Evolutionary conservation across 345 rosid genomes (phyloP).

Genomic region (Linum lewisii): DNA sequence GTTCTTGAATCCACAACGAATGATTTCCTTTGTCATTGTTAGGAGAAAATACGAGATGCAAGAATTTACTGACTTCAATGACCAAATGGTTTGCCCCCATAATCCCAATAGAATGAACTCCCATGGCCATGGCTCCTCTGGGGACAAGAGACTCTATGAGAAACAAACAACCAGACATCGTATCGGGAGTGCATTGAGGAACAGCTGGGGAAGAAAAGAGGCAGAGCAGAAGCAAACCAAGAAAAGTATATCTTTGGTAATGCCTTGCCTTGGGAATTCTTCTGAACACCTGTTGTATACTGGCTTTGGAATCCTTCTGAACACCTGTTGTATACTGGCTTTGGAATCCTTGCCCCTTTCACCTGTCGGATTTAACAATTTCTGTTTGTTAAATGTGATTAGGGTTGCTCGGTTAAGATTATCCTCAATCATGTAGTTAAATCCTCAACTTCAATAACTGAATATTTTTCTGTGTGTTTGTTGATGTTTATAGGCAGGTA

Average conservation of each 20-base stretch:
- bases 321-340: background rate
- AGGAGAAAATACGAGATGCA: constrained; percentile 81
- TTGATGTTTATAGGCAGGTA: constrained; percentile 62
- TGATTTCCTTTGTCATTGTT: constrained; percentile 3
- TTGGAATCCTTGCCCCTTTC: background rate
- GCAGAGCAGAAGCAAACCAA: constrained; percentile 46
- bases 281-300: background rate
- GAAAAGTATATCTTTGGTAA: constrained; percentile 71
- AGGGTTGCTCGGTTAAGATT: no score
- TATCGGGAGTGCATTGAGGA: constrained; percentile 68
- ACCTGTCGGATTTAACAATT: background rate
- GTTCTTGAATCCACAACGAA: background rate
- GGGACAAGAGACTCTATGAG: constrained; percentile 36
- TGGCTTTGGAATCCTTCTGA: background rate
- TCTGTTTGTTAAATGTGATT: no score
- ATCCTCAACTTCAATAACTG: background rate
- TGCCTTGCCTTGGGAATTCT: background rate
- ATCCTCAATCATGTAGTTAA: background rate
- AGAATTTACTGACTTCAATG: constrained; percentile 43
- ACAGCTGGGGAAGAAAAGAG: constrained; percentile 88
- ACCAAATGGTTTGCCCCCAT: constrained; percentile 29
- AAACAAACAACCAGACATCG: constrained; percentile 56
- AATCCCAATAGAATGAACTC: constrained; percentile 33
- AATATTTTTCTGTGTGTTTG: no score
- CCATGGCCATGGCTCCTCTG: constrained; percentile 21